These are phyloP conservation scores for Mollisiaceae sp. DNA, from an alignment of 2,329 filamentous ascomycete species.

Conservation along the genomic window DNA sequence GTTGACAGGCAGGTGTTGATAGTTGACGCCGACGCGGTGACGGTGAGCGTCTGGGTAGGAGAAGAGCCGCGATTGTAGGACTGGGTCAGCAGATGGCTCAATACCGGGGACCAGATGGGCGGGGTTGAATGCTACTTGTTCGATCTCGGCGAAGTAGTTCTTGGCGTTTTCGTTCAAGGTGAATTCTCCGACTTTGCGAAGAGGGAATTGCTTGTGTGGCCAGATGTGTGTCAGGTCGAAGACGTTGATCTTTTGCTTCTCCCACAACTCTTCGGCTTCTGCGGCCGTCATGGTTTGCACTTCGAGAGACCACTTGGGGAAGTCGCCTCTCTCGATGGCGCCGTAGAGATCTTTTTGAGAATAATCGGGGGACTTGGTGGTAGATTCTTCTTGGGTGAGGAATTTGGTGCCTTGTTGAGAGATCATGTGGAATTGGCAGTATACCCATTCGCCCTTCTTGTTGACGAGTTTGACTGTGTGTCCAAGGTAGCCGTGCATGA, in stretches of 20 bases:
- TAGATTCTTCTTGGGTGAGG: conserved; percentile 55
- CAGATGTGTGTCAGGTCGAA: conserved; percentile 61
- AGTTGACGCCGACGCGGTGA: conserved; percentile 61
- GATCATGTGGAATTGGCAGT: conserved; percentile 58
- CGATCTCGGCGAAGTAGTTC: conserved; percentile 68
- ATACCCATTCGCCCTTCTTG: conserved; percentile 57
- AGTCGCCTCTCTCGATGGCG: conserved; percentile 57
- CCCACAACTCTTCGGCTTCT: conserved; percentile 54
- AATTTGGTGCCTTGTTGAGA: conserved; percentile 58
- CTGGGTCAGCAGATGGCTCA: conserved; percentile 70
- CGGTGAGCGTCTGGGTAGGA: conserved; percentile 70
- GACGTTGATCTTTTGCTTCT: conserved; percentile 51
- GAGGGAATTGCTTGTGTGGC: conserved; percentile 53
- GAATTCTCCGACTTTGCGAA: conserved; percentile 55
- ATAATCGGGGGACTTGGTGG: conserved; percentile 51
- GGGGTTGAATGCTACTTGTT: conserved; percentile 71
- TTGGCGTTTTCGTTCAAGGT: conserved; percentile 54
- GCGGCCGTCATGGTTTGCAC: conserved; percentile 58
- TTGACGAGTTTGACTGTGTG: conserved; percentile 62
- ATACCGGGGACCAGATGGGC: conserved; percentile 68
- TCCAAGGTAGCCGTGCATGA: conserved; percentile 60
- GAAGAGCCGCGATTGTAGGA: conserved; percentile 70
- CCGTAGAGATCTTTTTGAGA: conserved; percentile 58
- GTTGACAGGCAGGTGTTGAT: conserved; percentile 59
- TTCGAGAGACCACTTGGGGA: conserved; percentile 59